phyloP scores from a whole-genome alignment of 306 rosid genomes.

The Pterocarpus macrocarpus region DNA sequence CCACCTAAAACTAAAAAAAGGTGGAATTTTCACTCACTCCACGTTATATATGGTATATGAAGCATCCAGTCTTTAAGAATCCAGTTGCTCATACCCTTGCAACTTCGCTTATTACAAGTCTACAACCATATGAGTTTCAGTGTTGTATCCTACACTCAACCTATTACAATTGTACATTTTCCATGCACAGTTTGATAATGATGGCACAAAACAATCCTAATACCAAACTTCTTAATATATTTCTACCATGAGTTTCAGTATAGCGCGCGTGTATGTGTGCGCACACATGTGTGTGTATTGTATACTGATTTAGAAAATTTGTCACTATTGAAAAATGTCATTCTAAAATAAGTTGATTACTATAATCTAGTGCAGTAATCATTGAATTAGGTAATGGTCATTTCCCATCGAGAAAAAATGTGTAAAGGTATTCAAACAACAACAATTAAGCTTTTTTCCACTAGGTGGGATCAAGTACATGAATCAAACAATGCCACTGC shows the following conservation, averaged over 20 bases:
- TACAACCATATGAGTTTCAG: neutral
- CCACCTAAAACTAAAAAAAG: neutral
- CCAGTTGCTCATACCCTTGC: neutral
- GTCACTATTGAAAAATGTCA: neutral
- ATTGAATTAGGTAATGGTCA: neutral
- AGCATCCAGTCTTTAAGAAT: neutral
- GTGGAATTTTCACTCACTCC: conserved; percentile 8
- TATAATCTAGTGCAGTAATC: neutral
- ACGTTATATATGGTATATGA: no score
- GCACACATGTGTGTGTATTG: no score
- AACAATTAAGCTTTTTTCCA: neutral
- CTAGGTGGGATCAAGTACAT: neutral
- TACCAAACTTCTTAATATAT: neutral
- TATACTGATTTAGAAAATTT: conserved; percentile 1
- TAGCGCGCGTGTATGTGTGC: no score
- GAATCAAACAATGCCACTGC: neutral
- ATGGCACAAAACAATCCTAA: conserved; percentile 18
- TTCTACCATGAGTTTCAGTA: neutral
- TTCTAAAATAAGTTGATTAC: conserved; percentile 19
- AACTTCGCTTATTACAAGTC: neutral
- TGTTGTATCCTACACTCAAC: neutral
- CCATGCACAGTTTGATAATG: neutral
- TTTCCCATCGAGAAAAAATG: neutral
- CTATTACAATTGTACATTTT: neutral
- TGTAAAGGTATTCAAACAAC: neutral